Conservation (phyloP, 352 stramenopile genomes). For the Saprolegnia parasitica region DNA sequence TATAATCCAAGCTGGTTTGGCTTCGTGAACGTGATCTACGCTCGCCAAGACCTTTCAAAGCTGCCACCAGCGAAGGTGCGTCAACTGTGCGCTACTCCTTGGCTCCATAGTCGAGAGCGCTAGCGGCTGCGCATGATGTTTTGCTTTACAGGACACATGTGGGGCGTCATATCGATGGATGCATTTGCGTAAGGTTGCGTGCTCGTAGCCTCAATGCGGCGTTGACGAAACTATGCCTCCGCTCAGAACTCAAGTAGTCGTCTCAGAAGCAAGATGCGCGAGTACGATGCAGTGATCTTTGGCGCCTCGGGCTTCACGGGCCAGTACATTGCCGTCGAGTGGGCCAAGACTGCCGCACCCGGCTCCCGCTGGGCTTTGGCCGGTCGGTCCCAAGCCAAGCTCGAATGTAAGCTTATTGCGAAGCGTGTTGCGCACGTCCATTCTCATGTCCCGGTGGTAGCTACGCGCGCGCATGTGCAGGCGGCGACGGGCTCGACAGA, state of each 20-base stretch:
- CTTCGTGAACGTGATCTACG: no score
- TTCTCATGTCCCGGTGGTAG: neutral
- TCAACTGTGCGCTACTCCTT: no score
- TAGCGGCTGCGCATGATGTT: no score
- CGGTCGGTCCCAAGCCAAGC: slow-evolving; percentile 14
- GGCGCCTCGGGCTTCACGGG: slow-evolving; percentile 25
- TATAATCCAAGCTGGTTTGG: no score
- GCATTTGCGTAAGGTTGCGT: neutral
- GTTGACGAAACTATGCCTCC: neutral
- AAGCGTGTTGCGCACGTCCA: neutral
- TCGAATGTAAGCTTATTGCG: slow-evolving; percentile 6
- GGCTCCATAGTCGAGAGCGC: no score
- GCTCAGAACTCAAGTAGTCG: no score
- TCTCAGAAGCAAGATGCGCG: neutral
- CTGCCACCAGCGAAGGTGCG: no score
- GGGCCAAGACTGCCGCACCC: neutral
- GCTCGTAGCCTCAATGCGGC: neutral
- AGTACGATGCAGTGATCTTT: slow-evolving; percentile 23
- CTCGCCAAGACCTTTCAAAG: no score
- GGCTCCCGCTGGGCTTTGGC: slow-evolving; percentile 14
- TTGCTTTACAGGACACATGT: no score
- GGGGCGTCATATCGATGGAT: no score
- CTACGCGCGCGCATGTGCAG: neutral
- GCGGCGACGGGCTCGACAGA: neutral
- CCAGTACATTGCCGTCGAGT: slow-evolving; percentile 23